Conservation (phyloP, 345 rosid species). For the Citrus unshiu region DNA sequence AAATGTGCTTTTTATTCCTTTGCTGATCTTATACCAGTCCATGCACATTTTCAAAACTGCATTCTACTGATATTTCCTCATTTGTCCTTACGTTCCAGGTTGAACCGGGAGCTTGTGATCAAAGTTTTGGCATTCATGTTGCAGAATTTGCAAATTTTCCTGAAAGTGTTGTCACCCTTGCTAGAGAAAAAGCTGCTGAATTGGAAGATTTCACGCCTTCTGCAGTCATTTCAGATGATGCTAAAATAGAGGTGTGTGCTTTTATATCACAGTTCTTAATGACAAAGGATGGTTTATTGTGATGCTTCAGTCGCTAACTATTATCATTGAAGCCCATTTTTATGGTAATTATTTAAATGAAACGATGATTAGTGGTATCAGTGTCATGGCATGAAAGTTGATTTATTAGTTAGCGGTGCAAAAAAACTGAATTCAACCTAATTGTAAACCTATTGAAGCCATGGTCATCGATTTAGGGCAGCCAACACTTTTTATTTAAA, state of each 20-base stretch:
- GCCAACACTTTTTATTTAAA: neutral
- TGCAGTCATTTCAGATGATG: constrained; percentile 41
- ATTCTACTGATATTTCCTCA: constrained; percentile 1
- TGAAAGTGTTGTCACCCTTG: constrained; percentile 83
- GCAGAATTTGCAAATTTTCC: constrained; percentile 98
- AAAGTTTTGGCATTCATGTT: constrained; percentile 98
- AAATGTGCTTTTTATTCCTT: neutral
- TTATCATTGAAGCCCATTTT: neutral
- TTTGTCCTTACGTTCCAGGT: constrained; percentile 42
- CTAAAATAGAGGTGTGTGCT: constrained; percentile 38
- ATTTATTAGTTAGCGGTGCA: neutral
- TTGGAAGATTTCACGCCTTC: constrained; percentile 88
- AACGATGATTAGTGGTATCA: neutral
- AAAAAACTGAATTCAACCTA: neutral
- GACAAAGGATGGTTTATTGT: no score
- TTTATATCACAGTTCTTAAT: neutral
- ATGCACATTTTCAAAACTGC: neutral
- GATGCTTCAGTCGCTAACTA: neutral
- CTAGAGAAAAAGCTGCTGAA: constrained; percentile 94
- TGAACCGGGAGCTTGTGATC: constrained; percentile 96
- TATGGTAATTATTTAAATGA: neutral
- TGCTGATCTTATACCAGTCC: neutral
- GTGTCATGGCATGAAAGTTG: neutral
- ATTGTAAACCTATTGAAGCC: neutral
- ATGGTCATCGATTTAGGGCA: neutral